phyloP scores from a whole-genome alignment of 106 monocot genomes.

The Ottelia alismoides region DNA sequence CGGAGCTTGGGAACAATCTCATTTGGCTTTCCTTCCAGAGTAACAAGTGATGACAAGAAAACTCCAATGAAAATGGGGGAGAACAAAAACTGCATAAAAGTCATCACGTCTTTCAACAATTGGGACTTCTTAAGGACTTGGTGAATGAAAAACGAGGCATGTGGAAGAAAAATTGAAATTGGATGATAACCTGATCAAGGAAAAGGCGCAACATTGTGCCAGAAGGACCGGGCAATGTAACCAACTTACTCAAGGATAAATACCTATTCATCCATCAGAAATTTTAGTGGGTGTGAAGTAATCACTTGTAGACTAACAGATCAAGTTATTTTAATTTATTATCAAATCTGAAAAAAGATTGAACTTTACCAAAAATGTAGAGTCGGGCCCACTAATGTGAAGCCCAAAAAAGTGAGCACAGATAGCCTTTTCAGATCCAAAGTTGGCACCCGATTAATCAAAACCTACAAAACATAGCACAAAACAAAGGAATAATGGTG shows the following conservation, averaged over 20 bases:
- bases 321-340: too few relatives aligned
- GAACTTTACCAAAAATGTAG: slow-evolving; percentile 61
- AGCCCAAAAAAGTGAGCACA: slow-evolving; percentile 64
- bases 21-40: slow-evolving; percentile 22
- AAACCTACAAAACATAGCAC: too few relatives aligned
- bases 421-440: slow-evolving; percentile 50
- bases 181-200: slow-evolving; percentile 48
- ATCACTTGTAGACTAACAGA: background rate
- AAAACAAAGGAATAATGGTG: too few relatives aligned
- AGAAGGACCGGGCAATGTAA: slow-evolving; percentile 31
- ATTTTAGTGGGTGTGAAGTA: background rate
- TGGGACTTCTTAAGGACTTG: too few relatives aligned
- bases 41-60: slow-evolving; percentile 16
- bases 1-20: slow-evolving; percentile 21
- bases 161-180: background rate
- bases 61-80: slow-evolving; percentile 24
- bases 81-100: slow-evolving; percentile 18
- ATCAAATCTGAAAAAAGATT: background rate
- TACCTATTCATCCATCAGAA: slow-evolving; percentile 31
- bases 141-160: background rate
- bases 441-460: too few relatives aligned
- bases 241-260: slow-evolving; percentile 48
- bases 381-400: slow-evolving; percentile 64
- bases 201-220: slow-evolving; percentile 57
- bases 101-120: too few relatives aligned